These are phyloP conservation scores for Hanseniaspora clermontiae DNA, from an alignment of 805 yeast species.

Conservation along the genomic window DNA sequence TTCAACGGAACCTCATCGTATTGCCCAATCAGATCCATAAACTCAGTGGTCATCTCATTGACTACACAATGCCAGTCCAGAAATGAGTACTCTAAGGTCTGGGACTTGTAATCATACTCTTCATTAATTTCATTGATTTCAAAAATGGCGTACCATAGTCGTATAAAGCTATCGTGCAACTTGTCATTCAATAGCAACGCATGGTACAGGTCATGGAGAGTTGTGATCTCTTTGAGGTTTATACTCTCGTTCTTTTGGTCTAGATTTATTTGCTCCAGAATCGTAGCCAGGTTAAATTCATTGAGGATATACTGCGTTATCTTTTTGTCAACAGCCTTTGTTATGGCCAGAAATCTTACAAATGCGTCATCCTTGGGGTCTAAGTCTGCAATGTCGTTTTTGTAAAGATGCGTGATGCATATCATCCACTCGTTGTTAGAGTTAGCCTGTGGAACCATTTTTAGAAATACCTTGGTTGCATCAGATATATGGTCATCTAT, in stretches of 20 bases:
- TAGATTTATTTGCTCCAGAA: neutral
- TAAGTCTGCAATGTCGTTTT: neutral
- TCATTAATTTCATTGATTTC: neutral
- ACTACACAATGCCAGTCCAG: conserved; percentile 2
- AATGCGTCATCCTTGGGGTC: neutral
- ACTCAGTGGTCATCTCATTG: conserved; percentile 1
- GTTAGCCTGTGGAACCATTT: neutral
- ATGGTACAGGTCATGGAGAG: neutral
- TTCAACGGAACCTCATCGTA: neutral
- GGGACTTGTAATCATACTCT: neutral
- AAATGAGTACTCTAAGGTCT: neutral
- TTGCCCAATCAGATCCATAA: neutral
- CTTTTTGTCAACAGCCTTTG: neutral
- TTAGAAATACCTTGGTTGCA: neutral
- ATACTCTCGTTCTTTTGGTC: neutral
- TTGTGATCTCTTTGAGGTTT: neutral
- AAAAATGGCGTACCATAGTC: neutral
- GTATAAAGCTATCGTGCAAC: neutral
- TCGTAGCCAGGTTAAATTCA: neutral
- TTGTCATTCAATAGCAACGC: neutral
- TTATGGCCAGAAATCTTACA: neutral
- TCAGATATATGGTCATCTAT: neutral
- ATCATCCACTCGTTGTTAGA: neutral
- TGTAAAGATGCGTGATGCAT: neutral
- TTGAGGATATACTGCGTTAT: neutral